phyloP scores from a whole-genome alignment of 2,329 filamentous ascomycete genomes.

The Biscogniauxia mediterranea region DNA sequence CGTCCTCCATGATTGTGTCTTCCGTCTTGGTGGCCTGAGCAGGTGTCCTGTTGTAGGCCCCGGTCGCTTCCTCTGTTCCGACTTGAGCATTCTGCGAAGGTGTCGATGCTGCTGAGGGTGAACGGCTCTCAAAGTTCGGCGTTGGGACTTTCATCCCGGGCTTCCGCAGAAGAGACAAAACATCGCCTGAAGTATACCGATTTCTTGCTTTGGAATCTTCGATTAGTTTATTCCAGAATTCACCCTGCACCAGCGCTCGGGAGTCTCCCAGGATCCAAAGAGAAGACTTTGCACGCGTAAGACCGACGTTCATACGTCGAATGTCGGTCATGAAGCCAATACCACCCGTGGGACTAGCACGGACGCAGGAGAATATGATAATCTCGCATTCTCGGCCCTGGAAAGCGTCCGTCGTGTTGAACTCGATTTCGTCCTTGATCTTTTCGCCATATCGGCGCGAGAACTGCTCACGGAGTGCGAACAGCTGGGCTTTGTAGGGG shows the following conservation, averaged over 20 bases:
- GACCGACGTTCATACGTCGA: conserved; percentile 97
- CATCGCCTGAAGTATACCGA: conserved; percentile 69
- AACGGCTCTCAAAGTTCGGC: conserved; percentile 17
- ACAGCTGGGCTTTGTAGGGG: conserved; percentile 91
- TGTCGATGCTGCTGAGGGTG: conserved; percentile 2
- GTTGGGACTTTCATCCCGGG: conserved; percentile 38
- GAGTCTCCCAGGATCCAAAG: conserved; percentile 96
- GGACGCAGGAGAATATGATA: conserved; percentile 98
- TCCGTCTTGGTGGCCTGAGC: conserved; percentile 6
- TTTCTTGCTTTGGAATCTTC: conserved; percentile 73
- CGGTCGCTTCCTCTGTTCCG: background rate
- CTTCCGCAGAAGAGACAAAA: conserved; percentile 48
- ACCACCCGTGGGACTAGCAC: conserved; percentile 86
- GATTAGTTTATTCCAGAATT: conserved; percentile 88
- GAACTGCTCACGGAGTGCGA: conserved; percentile 76
- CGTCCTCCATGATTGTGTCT: conserved; percentile 32
- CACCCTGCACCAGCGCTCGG: conserved; percentile 76
- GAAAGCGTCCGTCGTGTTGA: conserved; percentile 98
- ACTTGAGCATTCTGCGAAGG: background rate
- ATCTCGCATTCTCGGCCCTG: conserved; percentile 96
- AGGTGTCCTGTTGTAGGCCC: background rate
- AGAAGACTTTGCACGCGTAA: conserved; percentile 94
- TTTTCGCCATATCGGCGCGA: conserved; percentile 66
- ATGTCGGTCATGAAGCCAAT: conserved; percentile 99
- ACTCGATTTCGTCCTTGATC: conserved; percentile 81